Base-by-base conservation (phyloP, 106 monocot genomes). In the Acorus calamus region DNA sequence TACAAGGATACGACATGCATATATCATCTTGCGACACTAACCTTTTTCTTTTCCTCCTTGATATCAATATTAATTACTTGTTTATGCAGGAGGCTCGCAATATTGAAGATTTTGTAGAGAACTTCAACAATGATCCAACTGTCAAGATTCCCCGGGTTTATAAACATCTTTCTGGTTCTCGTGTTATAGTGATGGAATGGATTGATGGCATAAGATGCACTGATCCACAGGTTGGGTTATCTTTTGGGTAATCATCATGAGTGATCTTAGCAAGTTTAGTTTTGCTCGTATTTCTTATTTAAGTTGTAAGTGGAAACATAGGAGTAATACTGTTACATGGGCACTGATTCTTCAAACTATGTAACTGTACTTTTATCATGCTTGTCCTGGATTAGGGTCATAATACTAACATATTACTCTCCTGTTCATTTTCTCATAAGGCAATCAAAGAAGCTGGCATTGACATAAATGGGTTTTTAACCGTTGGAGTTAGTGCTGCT, bases 61-160 rank as follows among this genome's bases (percentile, higher is more conserved):
- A 28, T 28, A 28, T 28, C 28, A 28, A 1, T 28, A 28, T 28
- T 28, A 28, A 28, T 28, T 28, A 28, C 28, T 28, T 28, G 46
- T 60, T 6, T 57, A 4, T 70, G 47, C 67, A 98, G 96, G 96
- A 98, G 77, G 91, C 92, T 68, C 77, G 82, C 46, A 98, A 98
- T 67, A 92, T 98, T 57, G 92, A 98, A 73, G 92, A 98, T 59
- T 98, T 98, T 62, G n/a, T 98, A 43, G 92, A 85, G 73, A 98
- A 98, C 71, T 98, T 98, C 64, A 86, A 88, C 60, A 81, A 88
- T 71, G 96, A 98, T 55, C 96, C 83, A 48, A 92, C 85, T 61
- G 96, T 98, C 52, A 98, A 98, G 78, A 98, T 98, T 77, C 96
- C 96, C 74, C 69, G 14, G 61, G 96, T 85, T 67, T 98, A 98